Conservation (phyloP, 2,329 filamentous ascomycete species). For the Fusarium euwallaceae region DNA sequence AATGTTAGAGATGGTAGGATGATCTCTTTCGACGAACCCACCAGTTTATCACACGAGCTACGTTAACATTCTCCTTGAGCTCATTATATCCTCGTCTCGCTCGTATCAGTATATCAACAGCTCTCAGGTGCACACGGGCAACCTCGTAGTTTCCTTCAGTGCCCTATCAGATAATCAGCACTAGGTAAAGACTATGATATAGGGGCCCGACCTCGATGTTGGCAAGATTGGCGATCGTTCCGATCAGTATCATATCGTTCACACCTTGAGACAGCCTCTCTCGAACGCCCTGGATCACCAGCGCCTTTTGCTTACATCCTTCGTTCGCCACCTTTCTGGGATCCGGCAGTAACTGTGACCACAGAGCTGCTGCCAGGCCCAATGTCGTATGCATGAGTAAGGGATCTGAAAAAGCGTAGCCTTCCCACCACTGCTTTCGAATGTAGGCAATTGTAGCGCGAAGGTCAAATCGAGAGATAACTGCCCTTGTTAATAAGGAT, state of each 20-base stretch:
- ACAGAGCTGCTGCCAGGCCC: conserved; percentile 22
- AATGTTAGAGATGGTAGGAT: conserved; percentile 1
- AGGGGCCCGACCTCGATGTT: conserved; percentile 22
- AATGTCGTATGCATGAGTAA: conserved; percentile 35
- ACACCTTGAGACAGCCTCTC: conserved; percentile 10
- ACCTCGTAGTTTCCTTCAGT: conserved; percentile 22
- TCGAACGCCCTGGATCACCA: conserved; percentile 20
- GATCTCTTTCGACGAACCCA: neutral
- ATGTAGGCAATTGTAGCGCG: conserved; percentile 22
- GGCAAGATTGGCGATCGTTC: conserved; percentile 30
- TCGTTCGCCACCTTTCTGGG: conserved; percentile 8
- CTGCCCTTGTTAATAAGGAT: neutral
- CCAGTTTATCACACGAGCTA: conserved; percentile 27
- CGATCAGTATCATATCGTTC: conserved; percentile 17
- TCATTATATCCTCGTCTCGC: conserved; percentile 18
- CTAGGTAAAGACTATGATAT: neutral
- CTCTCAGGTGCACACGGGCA: conserved; percentile 27
- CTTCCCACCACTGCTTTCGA: conserved; percentile 33
- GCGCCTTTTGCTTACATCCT: conserved; percentile 22
- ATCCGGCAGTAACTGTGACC: conserved; percentile 14
- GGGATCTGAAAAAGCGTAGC: conserved; percentile 25
- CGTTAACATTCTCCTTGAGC: conserved; percentile 22
- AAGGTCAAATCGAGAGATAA: conserved; percentile 29
- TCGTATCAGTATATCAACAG: conserved; percentile 17
- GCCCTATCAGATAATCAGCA: conserved; percentile 6